Evolutionary conservation across 2,329 filamentous ascomycete species (phyloP), one percentile per base, ranked within the genome.

Genomic region (Basipetospora chlamydospora): DNA sequence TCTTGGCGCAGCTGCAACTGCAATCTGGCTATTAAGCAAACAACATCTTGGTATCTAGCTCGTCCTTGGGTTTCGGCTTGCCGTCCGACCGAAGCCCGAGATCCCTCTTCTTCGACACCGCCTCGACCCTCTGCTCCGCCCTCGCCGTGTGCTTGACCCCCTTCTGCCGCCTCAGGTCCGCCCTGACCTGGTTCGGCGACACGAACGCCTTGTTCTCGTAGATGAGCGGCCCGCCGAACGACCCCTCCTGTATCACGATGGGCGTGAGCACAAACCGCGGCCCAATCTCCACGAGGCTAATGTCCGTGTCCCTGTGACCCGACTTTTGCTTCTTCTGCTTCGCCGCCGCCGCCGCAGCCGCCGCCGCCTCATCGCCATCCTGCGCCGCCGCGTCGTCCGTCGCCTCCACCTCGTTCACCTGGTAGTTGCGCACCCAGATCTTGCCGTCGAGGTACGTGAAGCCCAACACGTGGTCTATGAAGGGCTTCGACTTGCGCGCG

Each of bases 141-240:
- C 90, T 70, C 39, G 70, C 67, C 46, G 83, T 82, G 61, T 92
- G 88, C 46, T 75, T 75, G 33, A 74, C 71, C 1, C 87, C 84
- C 65, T 84, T 86, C 47, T 71, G 66, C 58, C 74, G 66, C 47
- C 84, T 69, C 47, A 93, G 58, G 44, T 96, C 90, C 28, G 84
- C 68, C 46, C 90, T 71, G 44, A 96, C 75, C 60, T 95, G 84
- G 71, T 98, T 98, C 8, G 90, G 90, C 46, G 81, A 90, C 37
- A 98, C 83, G 50, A 94, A 98, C 56, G 94, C 80, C 67, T 85
- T 90, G 65, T 96, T 96, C 66, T 96, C 85, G 61, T 93, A 98
- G 52, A 98, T 92, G 45, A 96, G 85, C 3, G 90, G 88, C 0
- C 90, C 90, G 37, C 88, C 88, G 48, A 98, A 96, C 42, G 82